phyloP scores from a whole-genome alignment of 352 stramenopile species.

The Pythium rishiriense region DNA sequence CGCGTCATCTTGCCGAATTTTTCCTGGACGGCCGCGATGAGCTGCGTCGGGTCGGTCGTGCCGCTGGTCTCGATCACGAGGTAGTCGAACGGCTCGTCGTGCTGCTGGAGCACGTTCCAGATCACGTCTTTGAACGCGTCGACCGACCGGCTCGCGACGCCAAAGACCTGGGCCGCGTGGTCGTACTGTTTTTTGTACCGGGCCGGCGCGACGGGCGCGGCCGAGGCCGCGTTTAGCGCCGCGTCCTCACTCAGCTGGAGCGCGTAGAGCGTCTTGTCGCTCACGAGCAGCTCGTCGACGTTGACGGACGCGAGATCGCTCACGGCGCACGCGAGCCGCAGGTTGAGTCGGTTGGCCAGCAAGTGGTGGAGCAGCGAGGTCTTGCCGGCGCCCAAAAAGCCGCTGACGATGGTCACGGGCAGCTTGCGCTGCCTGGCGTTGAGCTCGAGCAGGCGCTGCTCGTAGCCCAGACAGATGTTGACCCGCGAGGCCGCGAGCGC shows the following conservation, averaged over 20 bases:
- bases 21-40: slow-evolving; percentile 66
- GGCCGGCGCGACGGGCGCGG: slow-evolving; percentile 17
- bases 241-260: slow-evolving; percentile 35
- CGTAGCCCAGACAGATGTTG: slow-evolving; percentile 56
- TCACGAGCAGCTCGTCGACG: slow-evolving; percentile 65
- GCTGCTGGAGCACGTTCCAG: slow-evolving; percentile 52
- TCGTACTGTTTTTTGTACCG: slow-evolving; percentile 16
- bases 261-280: slow-evolving; percentile 31
- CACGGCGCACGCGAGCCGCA: slow-evolving; percentile 66
- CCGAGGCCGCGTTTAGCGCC: slow-evolving; percentile 31
- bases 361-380: slow-evolving; percentile 69
- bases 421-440: slow-evolving; percentile 51
- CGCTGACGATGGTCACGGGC: slow-evolving; percentile 66
- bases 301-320: slow-evolving; percentile 73
- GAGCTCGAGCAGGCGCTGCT: slow-evolving; percentile 50
- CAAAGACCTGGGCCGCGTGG: slow-evolving; percentile 35
- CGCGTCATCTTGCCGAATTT: slow-evolving; percentile 81
- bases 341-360: slow-evolving; percentile 64
- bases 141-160: slow-evolving; percentile 32
- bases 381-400: slow-evolving; percentile 69
- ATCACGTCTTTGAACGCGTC: slow-evolving; percentile 76
- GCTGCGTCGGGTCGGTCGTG: slow-evolving; percentile 65
- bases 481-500: slow-evolving; percentile 48
- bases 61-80: slow-evolving; percentile 77
- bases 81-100: slow-evolving; percentile 66